Conservation (phyloP, 148 eudicot genomes). For the Rhododendron vialii region DNA sequence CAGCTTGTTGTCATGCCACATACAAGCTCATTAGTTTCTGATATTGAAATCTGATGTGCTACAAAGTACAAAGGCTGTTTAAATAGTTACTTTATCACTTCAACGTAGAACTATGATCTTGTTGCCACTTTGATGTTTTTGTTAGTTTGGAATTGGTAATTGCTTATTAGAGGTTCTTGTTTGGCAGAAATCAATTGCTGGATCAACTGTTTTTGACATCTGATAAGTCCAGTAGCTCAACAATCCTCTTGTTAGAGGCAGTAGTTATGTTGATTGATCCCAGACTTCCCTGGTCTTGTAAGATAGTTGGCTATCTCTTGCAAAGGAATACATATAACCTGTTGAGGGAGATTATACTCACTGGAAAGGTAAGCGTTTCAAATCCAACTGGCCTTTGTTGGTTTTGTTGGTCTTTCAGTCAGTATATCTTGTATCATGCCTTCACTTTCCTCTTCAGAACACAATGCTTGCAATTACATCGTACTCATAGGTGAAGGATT, state of each 20-base stretch:
- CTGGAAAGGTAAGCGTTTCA: slow-evolving; percentile 47
- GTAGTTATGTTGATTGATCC: slow-evolving; percentile 58
- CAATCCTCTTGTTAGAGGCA: slow-evolving; percentile 53
- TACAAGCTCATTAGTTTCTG: not conserved
- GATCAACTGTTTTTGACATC: slow-evolving; percentile 44
- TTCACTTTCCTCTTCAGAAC: not conserved
- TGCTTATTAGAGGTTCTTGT: not conserved
- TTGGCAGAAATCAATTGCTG: slow-evolving; percentile 56
- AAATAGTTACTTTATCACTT: not conserved
- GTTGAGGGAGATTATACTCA: slow-evolving; percentile 59
- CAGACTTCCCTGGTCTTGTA: slow-evolving; percentile 89
- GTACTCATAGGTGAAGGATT: not conserved
- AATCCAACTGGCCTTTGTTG: not conserved
- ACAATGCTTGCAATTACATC: not conserved
- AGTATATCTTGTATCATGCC: not conserved
- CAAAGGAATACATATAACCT: slow-evolving; percentile 45
- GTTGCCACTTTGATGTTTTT: not conserved
- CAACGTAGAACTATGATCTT: not conserved
- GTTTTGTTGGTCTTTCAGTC: not conserved
- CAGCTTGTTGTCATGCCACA: not conserved
- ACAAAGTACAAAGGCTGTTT: not conserved
- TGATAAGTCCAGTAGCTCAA: slow-evolving; percentile 33
- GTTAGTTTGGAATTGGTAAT: not conserved
- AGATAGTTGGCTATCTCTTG: slow-evolving; percentile 51
- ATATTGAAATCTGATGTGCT: not conserved